Base-by-base conservation (phyloP, 129 eudicot genomes). In the Centella asiatica region DNA sequence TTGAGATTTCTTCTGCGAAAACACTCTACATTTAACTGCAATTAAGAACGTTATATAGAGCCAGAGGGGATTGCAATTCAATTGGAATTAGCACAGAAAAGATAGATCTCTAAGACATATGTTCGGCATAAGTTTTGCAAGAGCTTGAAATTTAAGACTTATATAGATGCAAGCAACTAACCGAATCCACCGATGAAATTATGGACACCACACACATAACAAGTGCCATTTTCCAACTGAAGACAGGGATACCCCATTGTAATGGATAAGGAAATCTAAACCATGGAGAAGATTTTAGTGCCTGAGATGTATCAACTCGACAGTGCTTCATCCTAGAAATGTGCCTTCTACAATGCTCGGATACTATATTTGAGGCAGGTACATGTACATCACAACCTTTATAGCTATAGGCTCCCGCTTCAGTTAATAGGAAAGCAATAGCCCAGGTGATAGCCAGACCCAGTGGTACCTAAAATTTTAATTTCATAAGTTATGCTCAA, bases 161-260 rank as follows among this genome's bases (percentile, higher is more conserved):
- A 24, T 19, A 22, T 20, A n/a, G 24, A 32, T 57, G 45, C 29
- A 3, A 34, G 40, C 63, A 58, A 4, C 98, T 81, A 68, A 92
- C 99, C 1, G 99, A 92, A 81, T 92, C 99, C 26, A 92, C 99
- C 4, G 95, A 82, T 25, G 96, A 79, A 47, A 92, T 84, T 29
- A 92, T 29, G 62, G 99, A 87, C 23, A 87, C 96, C 72, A 87
- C 85, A 45, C 96, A 92, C 95, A 92, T 92, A 12, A 92, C 84
- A 29, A 92, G 69, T 46, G 86, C 86, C 85, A 80, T 84, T 71
- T 87, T 87, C 96, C 88, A 92, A 72, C 76, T 76, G 72, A 92
- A 92, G 52, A 82, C 83, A 18, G 96, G 96, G 14, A 84, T 92
- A 25, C 98, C 98, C 95, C 95, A 92, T 74, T 92, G 98, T 62